Evolutionary conservation across 2,329 filamentous ascomycete species (phyloP).

Genomic region (Ceratocystis albifundus): DNA sequence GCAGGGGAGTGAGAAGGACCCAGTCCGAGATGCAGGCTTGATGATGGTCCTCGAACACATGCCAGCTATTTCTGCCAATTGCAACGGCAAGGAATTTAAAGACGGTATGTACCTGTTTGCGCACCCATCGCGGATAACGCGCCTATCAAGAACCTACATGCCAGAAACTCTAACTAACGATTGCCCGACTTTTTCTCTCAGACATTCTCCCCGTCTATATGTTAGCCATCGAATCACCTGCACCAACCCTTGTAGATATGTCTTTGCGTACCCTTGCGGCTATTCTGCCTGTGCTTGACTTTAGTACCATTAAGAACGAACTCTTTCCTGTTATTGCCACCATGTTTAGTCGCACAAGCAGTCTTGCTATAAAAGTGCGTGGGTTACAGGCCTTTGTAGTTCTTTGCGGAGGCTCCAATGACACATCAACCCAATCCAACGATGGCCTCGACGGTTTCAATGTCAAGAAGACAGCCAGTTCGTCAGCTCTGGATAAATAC

Average conservation of each 20-base stretch:
- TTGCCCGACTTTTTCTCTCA: conserved; percentile 28
- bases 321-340: conserved; percentile 82
- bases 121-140: too few relatives aligned
- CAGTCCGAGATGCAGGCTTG: conserved; percentile 73
- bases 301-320: conserved; percentile 93
- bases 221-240: conserved; percentile 74
- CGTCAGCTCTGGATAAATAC: conserved; percentile 85
- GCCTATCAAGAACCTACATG: background rate
- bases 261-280: conserved; percentile 66
- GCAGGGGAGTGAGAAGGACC: conserved; percentile 59
- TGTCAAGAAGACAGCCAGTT: conserved; percentile 48
- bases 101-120: conserved; percentile 49
- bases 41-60: conserved; percentile 87
- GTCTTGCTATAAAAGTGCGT: conserved; percentile 85
- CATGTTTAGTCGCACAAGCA: conserved; percentile 88
- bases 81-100: conserved; percentile 84
- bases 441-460: conserved; percentile 68
- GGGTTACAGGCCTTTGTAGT: conserved; percentile 83
- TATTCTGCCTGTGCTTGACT: conserved; percentile 82
- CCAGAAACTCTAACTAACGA: background rate
- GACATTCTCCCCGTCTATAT: conserved; percentile 81
- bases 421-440: conserved; percentile 37
- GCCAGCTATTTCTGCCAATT: conserved; percentile 62
- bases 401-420: conserved; percentile 65
- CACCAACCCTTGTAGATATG: conserved; percentile 78